Evolutionary conservation across 192 early-diverging fungal genomes (phyloP).

Genomic region (Cetraspora pellucida): DNA sequence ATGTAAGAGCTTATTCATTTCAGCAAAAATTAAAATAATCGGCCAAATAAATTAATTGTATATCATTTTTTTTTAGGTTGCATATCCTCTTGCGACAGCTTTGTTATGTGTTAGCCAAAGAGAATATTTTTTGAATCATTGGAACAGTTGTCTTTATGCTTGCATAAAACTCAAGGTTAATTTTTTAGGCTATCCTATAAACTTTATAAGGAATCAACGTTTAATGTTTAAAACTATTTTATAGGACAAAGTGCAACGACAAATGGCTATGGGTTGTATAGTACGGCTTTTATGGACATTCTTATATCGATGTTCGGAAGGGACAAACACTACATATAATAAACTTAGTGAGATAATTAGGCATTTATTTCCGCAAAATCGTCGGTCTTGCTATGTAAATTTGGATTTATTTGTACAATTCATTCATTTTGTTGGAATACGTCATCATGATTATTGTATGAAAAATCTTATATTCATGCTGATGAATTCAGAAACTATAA

Average conservation of each 20-base stretch:
- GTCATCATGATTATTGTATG: slow-evolving; percentile 67
- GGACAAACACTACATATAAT: slow-evolving; percentile 51
- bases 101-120: slow-evolving; percentile 87
- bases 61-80: slow-evolving; percentile 53
- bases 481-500: slow-evolving; percentile 61
- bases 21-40: background rate
- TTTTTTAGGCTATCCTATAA: background rate
- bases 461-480: slow-evolving; percentile 68
- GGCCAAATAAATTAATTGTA: background rate
- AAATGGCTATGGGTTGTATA: slow-evolving; percentile 77
- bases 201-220: background rate
- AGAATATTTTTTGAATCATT: slow-evolving; percentile 86
- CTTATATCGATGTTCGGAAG: slow-evolving; percentile 86
- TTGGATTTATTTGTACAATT: slow-evolving; percentile 72
- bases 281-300: slow-evolving; percentile 91
- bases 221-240: background rate
- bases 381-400: slow-evolving; percentile 60
- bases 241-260: slow-evolving; percentile 71
- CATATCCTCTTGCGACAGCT: slow-evolving; percentile 84
- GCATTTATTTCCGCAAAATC: slow-evolving; percentile 64
- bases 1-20: background rate
- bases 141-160: slow-evolving; percentile 66
- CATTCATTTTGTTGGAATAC: slow-evolving; percentile 66
- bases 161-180: slow-evolving; percentile 64
- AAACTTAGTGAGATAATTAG: slow-evolving; percentile 62